Evolutionary conservation across 2,329 filamentous ascomycete genomes (phyloP), one percentile per base, ranked within the genome.

Genomic region (Monilinia fructicola): DNA sequence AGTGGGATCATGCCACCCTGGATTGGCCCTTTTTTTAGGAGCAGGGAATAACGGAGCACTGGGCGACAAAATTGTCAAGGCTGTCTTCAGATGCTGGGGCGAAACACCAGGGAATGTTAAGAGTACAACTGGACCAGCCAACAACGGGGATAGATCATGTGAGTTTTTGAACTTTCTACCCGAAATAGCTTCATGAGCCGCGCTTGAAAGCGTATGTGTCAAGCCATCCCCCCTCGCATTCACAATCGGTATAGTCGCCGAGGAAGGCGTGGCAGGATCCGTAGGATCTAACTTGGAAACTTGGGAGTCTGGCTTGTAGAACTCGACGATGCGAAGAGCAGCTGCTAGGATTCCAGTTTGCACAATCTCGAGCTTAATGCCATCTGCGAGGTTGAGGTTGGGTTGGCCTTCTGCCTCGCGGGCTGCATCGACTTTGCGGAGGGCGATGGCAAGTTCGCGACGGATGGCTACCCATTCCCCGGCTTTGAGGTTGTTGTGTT

Each of bases 331-430:
- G 71, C 90, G 89, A 69, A 98, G 81, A 1, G 94, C 93, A 23
- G 91, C 87, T 71, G 89, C 88, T 76, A 99, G 92, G 75, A 99
- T 96, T 75, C 91, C 90, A 18, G 92, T 95, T 76, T 95, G 90
- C 66, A 99, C 82, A 35, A 96, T 91, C 77, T 96, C 90, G 35
- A 98, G 77, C 78, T 91, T 89, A 71, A 95, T 84, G 50, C 82
- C 80, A 1, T 85, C 79, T n/a, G 85, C 83, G 44, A 92, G 76
- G 42, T 84, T 78, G 28, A 80, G 69, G 18, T 78, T 74, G 2
- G 73, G 75, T 67, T 14, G 80, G 72, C 14, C 86, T 80, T 23
- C 78, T 80, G 67, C 80, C 75, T 68, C 78, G 54, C 79, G 78
- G 18, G 80, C 77, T 77, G 81, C 82, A 71, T 94, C 91, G 3